Evolutionary conservation across 805 yeast species (phyloP), one percentile per base, ranked within the genome.

Genomic region (Yamadazyma akitaensis): DNA sequence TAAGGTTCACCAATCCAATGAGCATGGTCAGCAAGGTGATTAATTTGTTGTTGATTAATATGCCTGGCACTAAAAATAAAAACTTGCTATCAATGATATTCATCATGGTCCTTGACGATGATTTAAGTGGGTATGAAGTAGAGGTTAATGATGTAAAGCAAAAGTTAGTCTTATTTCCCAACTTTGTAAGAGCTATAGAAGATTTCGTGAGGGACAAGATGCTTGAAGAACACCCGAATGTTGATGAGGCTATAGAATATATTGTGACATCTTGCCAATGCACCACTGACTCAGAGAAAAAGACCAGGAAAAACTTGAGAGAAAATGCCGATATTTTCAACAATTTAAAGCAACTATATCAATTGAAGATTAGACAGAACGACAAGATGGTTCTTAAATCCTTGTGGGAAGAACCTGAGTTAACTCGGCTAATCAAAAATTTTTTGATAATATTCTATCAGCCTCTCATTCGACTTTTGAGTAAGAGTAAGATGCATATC

Each of bases 1-100:
- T 94, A 58, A 77, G 82, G 58, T 81, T 85, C 49, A 88, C 98
- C 0, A 92, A 92, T 59, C 98, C 99, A 2, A 80, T 90, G 66
- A 79, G 84, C 36, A 82, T 92, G 24, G 81, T 88, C 69, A 86
- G 90, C 50, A 80, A 84, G 18, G 68, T 92, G 61, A 77, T 91
- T 31, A 97, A 89, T 56, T 62, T 92, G 48, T 81, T 92, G 54
- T 79, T 94, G 70, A 88, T 70, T 28, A 63, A 67, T 43, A 48
- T 70, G 19, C 76, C 76, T 2, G 56, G 58, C 5, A 51, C 56
- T 2, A 58, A 56, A 3, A 56, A 65, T 9, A 58, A 61, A 36
- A 68, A 60, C 43, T 67, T 91, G 16, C 61, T 91, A 37, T 96
- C 91, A 51, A 78, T 82, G 44, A 76, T 89, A 43, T 85, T 91